Conservation (phyloP, 202 grass and related monocot species). For the Zizania palustris region DNA sequence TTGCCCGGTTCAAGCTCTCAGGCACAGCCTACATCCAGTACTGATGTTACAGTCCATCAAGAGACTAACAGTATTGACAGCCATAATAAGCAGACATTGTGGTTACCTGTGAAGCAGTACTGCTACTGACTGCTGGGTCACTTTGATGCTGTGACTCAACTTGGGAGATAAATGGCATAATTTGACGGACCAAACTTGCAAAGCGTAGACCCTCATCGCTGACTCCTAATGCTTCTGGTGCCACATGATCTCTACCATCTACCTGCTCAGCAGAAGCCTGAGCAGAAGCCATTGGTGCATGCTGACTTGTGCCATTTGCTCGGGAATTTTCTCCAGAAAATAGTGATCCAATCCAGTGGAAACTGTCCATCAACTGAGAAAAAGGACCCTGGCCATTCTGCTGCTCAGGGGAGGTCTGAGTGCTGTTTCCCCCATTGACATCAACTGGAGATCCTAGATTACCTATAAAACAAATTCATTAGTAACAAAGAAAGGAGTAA, state of each 20-base stretch:
- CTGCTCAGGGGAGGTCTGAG: constrained; percentile 47
- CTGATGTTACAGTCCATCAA: constrained; percentile 33
- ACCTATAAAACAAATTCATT: constrained; percentile 33
- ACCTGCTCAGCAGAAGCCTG: constrained; percentile 48
- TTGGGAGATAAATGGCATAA: constrained; percentile 90
- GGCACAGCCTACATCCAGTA: constrained; percentile 45
- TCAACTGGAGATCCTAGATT: constrained; percentile 37
- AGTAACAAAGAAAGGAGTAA: neutral
- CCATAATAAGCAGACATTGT: constrained; percentile 31
- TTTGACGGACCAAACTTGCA: constrained; percentile 69
- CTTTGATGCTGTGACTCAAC: constrained; percentile 45
- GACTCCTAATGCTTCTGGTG: constrained; percentile 48
- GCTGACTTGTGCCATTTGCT: constrained; percentile 45
- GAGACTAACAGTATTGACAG: constrained; percentile 10
- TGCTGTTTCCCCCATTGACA: constrained; percentile 33
- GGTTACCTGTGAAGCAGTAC: constrained; percentile 58
- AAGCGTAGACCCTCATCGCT: constrained; percentile 76
- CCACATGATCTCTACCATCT: constrained; percentile 39
- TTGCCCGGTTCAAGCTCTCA: constrained; percentile 42
- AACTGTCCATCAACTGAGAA: constrained; percentile 57
- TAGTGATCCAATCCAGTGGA: constrained; percentile 54
- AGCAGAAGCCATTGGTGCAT: constrained; percentile 44
- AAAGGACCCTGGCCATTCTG: constrained; percentile 43
- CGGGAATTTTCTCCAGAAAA: constrained; percentile 52
- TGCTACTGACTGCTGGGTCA: constrained; percentile 36